Conservation (phyloP, 202 grass and related monocot species). For the Brachypodium distachyon region DNA sequence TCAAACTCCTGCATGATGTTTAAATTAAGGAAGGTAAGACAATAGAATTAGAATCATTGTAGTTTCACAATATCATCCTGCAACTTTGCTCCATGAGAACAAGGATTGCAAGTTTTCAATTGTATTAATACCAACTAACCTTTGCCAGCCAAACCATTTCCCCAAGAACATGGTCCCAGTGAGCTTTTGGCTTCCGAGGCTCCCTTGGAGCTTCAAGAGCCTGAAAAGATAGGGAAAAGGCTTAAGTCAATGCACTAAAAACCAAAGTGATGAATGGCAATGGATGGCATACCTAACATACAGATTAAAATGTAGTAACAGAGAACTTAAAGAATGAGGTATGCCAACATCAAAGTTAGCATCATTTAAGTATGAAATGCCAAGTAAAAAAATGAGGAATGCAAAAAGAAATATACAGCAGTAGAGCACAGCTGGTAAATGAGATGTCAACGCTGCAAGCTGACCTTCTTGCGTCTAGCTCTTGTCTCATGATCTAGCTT, state of each 20-base stretch:
- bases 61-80: neutral
- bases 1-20: slow-evolving; percentile 78
- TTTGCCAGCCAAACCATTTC: slow-evolving; percentile 96
- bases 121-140: slow-evolving; percentile 38
- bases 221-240: slow-evolving; percentile 16
- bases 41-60: neutral
- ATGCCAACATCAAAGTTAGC: neutral
- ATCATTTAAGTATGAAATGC: slow-evolving; percentile 2
- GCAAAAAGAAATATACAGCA: slow-evolving; percentile 15
- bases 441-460: slow-evolving; percentile 23
- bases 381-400: neutral
- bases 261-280: neutral
- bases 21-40: slow-evolving; percentile 7
- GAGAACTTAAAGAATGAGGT: neutral
- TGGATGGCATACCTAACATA: neutral
- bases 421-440: neutral
- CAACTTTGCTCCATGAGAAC: neutral
- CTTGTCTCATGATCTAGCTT: slow-evolving; percentile 93
- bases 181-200: slow-evolving; percentile 76
- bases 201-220: slow-evolving; percentile 87
- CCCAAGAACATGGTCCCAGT: slow-evolving; percentile 95
- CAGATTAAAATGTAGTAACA: slow-evolving; percentile 10
- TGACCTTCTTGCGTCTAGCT: slow-evolving; percentile 89
- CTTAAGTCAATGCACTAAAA: neutral
- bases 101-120: neutral